These are phyloP conservation scores for Lantana camara DNA, from an alignment of 257 asterid genomes.

Conservation along the genomic window DNA sequence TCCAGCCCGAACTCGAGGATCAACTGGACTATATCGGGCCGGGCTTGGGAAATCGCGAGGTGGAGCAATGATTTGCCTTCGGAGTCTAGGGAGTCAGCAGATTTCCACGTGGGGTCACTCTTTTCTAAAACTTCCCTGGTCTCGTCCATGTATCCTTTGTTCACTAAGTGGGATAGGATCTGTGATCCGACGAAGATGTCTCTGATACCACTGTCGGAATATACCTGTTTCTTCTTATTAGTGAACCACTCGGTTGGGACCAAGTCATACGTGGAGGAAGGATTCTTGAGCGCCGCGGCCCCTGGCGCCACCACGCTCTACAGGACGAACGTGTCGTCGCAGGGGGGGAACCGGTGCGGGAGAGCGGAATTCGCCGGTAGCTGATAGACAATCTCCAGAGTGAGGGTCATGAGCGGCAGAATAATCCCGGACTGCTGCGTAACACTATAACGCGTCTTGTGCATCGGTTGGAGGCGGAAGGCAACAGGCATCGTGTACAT, in stretches of 20 bases:
- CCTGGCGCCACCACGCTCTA: constrained; percentile 85
- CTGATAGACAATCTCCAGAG: constrained; percentile 56
- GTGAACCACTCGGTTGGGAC: constrained; percentile 83
- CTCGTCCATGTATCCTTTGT: constrained; percentile 65
- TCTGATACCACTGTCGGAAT: constrained; percentile 68
- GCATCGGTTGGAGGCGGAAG: constrained; percentile 60
- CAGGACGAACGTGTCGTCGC: constrained; percentile 57
- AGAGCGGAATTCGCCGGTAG: constrained; percentile 42
- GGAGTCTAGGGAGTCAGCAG: constrained; percentile 54
- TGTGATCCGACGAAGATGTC: constrained; percentile 69
- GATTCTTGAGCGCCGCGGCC: constrained; percentile 46
- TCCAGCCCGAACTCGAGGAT: constrained; percentile 63
- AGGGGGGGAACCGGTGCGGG: constrained; percentile 54
- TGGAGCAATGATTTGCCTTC: constrained; percentile 70
- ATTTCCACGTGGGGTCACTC: constrained; percentile 55
- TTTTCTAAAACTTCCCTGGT: constrained; percentile 67
- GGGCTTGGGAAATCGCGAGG: constrained; percentile 53
- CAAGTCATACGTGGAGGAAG: constrained; percentile 38
- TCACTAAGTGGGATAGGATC: constrained; percentile 46
- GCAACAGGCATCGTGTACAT: constrained; percentile 95
- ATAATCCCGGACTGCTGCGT: constrained; percentile 75
- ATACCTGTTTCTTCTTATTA: constrained; percentile 78
- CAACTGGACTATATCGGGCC: constrained; percentile 80
- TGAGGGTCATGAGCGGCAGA: constrained; percentile 52
- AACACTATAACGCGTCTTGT: constrained; percentile 48